Evolutionary conservation across 257 asterid species (phyloP).

Genomic region (Jasminum sambac): DNA sequence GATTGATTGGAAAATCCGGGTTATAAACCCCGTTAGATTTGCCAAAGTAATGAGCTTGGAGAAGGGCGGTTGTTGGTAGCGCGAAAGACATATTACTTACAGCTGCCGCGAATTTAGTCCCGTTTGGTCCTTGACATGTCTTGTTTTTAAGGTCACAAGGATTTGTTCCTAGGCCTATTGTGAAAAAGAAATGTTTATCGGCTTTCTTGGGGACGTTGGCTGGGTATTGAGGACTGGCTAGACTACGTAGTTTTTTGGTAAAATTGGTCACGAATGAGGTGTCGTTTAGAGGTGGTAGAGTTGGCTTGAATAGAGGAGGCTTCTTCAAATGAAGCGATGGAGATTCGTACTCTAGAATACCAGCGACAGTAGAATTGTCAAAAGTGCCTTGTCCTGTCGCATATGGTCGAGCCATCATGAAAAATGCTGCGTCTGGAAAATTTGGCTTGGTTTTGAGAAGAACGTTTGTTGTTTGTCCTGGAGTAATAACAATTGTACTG

Average conservation of each 20-base stretch:
- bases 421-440: conserved; percentile 29
- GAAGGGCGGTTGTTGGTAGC: conserved; percentile 35
- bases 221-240: conserved; percentile 31
- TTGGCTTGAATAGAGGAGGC: conserved; percentile 36
- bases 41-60: conserved; percentile 42
- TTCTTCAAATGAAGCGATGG: conserved; percentile 18
- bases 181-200: conserved; percentile 33
- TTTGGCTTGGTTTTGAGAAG: conserved; percentile 35
- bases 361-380: conserved; percentile 44
- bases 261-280: conserved; percentile 36
- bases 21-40: conserved; percentile 30
- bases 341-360: conserved; percentile 33
- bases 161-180: conserved; percentile 38
- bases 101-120: conserved; percentile 39
- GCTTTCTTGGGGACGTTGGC: conserved; percentile 39
- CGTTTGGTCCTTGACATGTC: conserved; percentile 47
- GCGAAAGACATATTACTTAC: conserved; percentile 35
- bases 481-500: conserved; percentile 31
- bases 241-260: conserved; percentile 30
- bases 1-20: conserved; percentile 33
- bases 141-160: conserved; percentile 31
- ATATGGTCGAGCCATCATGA: conserved; percentile 41
- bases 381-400: conserved; percentile 42
- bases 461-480: conserved; percentile 49
- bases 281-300: conserved; percentile 38